Percentiles rank a stretch among this genome's conserved stretches.
Conservation (phyloP, 352 stramenopile genomes). For the Phytophthora chlamydospora region DNA sequence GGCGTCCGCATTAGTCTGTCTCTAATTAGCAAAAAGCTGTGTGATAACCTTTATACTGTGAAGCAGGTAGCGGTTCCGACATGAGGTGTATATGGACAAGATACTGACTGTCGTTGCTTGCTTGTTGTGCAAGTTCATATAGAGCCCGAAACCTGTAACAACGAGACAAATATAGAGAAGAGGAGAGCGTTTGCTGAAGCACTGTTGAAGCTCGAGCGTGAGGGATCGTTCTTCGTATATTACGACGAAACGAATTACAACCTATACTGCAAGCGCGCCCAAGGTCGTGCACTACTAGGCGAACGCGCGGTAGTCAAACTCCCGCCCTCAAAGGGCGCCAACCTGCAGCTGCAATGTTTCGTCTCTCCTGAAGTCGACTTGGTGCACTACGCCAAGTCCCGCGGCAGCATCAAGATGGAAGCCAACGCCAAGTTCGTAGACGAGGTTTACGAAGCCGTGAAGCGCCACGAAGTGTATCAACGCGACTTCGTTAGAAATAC, state of each 20-base stretch:
- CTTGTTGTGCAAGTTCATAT: background rate
- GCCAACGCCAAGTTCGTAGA: background rate
- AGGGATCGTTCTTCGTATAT: background rate
- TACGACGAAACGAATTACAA: slow-evolving; percentile 1
- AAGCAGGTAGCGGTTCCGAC: no score
- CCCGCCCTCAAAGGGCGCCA: background rate
- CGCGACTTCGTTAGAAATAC: background rate
- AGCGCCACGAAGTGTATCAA: background rate
- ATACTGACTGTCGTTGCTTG: background rate
- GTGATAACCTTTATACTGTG: no score
- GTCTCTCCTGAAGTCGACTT: background rate
- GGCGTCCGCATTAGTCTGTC: no score
- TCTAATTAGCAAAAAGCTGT: no score
- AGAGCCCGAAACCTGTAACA: background rate
- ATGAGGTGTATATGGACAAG: no score
- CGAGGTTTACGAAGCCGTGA: background rate
- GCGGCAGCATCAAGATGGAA: no score
- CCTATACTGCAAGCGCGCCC: background rate
- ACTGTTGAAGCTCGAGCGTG: background rate
- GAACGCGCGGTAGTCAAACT: background rate
- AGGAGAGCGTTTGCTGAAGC: background rate
- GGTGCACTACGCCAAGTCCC: background rate
- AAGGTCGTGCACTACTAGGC: background rate
- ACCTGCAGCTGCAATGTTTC: background rate
- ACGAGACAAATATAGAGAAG: background rate